Evolutionary conservation across 2,329 filamentous ascomycete species (phyloP), one percentile per base, ranked within the genome.

Genomic region (Penicillium sp.): DNA sequence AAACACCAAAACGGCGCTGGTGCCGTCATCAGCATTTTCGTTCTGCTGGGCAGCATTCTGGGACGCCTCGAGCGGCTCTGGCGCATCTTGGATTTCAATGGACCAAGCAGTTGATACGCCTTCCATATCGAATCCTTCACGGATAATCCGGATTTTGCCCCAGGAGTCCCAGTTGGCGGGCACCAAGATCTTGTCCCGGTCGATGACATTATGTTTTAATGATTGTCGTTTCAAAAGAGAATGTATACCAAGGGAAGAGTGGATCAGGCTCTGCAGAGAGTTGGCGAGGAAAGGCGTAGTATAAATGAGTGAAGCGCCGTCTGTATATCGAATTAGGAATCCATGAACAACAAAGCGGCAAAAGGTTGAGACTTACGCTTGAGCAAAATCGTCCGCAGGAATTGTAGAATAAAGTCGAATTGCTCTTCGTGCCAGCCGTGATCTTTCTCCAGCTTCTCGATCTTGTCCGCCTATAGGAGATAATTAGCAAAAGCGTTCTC

Each of bases 81-180:
- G 77, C 41, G 64, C 70, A 43, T 85, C 83, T 70, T 92, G 88
- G 53, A 95, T 90, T 65, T 96, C 92, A 57, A 91, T 84, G 1
- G 89, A 89, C 95, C 95, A 99, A 52, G 88, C 90, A 59, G 88
- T 85, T 68, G 91, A 95, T 45, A 96, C 84, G 14, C 86, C 85
- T 79, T 99, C 95, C 22, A 96, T 91, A 66, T 98, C 92, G 69
- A 98, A 98, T 0, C 89, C 91, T 72, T 96, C 95, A 55, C 92
- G 87, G 31, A 98, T 82, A 47, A 98, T 92, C 43, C 94, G 86
- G 61, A 99, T 97, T 78, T 98, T 99, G 60, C 92, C 93, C 91
- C 92, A 97, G 0, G 93, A 97, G 76, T 99, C 95, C 95, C 95
- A 99, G 75, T 97, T 97, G 15, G 93, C 90, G 1, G 94, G 94